Evolutionary conservation across 2,329 filamentous ascomycete species (phyloP).

Genomic region (Verticillium nonalfalfae): DNA sequence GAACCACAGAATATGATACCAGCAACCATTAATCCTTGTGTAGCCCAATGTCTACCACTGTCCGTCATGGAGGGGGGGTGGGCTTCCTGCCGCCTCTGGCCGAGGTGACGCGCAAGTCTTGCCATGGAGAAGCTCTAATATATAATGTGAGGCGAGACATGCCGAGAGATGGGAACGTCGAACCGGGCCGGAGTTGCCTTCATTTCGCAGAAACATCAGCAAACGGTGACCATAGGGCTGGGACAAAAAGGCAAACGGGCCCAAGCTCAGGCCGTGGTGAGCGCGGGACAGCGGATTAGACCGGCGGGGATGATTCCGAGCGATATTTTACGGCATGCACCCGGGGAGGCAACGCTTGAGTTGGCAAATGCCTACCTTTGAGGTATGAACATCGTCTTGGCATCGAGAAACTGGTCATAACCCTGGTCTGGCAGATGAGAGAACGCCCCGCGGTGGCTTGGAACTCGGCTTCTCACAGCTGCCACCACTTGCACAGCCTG

Average conservation of each 20-base stretch:
- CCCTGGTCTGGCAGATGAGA: neutral
- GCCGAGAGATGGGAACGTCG: neutral
- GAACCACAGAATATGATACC: too few relatives aligned
- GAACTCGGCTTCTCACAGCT: neutral
- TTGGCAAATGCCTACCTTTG: too few relatives aligned
- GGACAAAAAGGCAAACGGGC: too few relatives aligned
- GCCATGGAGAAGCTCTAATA: neutral
- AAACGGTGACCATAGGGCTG: neutral
- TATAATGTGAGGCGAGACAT: neutral
- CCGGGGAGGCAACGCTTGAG: too few relatives aligned
- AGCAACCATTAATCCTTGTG: neutral
- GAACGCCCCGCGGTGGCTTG: too few relatives aligned
- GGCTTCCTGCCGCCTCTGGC: too few relatives aligned
- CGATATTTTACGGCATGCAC: too few relatives aligned
- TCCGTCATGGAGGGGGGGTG: neutral
- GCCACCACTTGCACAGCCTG: neutral
- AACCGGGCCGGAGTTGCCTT: neutral
- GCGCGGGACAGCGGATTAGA: too few relatives aligned
- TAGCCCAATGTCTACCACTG: neutral
- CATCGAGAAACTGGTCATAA: neutral
- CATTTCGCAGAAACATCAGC: neutral
- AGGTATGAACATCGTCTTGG: too few relatives aligned
- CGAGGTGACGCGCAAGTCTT: neutral
- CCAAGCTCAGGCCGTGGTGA: too few relatives aligned
- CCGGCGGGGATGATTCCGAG: too few relatives aligned